Conservation (phyloP, 768 basidiomycete species). For the Lentinula lateritia region DNA sequence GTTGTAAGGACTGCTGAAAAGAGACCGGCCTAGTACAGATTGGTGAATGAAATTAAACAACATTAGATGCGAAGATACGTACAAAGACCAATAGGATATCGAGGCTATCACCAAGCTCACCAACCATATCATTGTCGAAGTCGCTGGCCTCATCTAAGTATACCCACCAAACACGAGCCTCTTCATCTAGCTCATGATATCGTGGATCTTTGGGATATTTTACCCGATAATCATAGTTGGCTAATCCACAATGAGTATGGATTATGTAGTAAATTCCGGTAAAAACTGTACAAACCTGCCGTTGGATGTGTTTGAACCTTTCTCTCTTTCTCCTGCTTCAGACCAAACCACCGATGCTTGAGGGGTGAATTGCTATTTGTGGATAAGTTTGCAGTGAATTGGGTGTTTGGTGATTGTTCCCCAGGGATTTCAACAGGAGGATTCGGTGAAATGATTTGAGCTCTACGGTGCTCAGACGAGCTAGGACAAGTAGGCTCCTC, state of each 20-base stretch:
- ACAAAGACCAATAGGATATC: conserved; percentile 35
- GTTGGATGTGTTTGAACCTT: background rate
- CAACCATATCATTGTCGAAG: conserved; percentile 23
- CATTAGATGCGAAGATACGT: conserved; percentile 2
- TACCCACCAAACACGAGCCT: conserved; percentile 33
- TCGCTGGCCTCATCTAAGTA: conserved; percentile 28
- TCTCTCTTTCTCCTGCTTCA: background rate
- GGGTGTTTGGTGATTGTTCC: background rate
- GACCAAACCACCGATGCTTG: background rate
- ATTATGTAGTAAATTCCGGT: background rate
- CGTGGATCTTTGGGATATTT: background rate
- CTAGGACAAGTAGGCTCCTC: too few species aligned
- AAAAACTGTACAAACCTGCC: background rate
- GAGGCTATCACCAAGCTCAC: conserved; percentile 34
- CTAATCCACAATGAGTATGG: background rate
- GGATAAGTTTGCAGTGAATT: background rate
- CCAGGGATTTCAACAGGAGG: background rate
- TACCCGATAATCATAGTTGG: background rate
- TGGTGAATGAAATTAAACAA: conserved; percentile 10
- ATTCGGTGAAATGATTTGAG: background rate
- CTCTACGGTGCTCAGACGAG: too few species aligned
- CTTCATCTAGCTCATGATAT: conserved; percentile 19
- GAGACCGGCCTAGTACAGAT: conserved; percentile 36
- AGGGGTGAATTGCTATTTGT: background rate
- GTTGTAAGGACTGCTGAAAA: conserved; percentile 34